A percentile compares a stretch with the other conserved stretches of the same genome.
These are phyloP conservation scores for Helotiales sp. DNA, from an alignment of 2,329 filamentous ascomycete genomes.

Conservation along the genomic window DNA sequence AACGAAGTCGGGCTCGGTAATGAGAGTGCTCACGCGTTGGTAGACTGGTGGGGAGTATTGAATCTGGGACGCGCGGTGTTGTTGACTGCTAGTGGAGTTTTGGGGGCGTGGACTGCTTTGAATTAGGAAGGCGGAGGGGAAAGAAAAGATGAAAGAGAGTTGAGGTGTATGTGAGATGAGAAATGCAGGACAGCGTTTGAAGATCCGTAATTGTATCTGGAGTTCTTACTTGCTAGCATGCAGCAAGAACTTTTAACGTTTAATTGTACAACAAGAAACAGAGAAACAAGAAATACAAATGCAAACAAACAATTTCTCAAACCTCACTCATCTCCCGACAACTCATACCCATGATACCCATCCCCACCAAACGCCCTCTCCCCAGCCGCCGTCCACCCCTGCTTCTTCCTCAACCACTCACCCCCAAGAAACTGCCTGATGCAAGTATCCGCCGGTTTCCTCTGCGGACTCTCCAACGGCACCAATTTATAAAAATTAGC, in stretches of 20 bases:
- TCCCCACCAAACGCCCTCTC: slow-evolving; percentile 44
- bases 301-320: neutral
- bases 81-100: slow-evolving; percentile 24
- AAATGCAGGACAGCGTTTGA: neutral
- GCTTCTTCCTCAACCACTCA: slow-evolving; percentile 43
- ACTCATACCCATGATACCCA: slow-evolving; percentile 44
- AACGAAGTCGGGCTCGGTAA: slow-evolving; percentile 39
- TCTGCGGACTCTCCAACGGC: slow-evolving; percentile 46
- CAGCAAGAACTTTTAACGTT: too few relatives aligned
- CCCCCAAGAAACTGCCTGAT: slow-evolving; percentile 46
- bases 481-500: slow-evolving; percentile 48
- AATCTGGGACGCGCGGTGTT: slow-evolving; percentile 47
- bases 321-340: slow-evolving; percentile 16
- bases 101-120: slow-evolving; percentile 33
- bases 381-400: slow-evolving; percentile 41
- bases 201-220: too few relatives aligned
- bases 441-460: slow-evolving; percentile 47
- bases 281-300: neutral
- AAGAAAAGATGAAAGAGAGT: neutral
- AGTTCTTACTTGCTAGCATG: too few relatives aligned
- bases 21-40: slow-evolving; percentile 49
- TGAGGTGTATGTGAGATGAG: neutral
- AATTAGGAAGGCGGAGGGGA: neutral
- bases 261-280: neutral
- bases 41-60: slow-evolving; percentile 56